These are phyloP conservation scores for Arthrobotrys musiformis DNA, from an alignment of 2,329 filamentous ascomycete genomes.

Conservation along the genomic window DNA sequence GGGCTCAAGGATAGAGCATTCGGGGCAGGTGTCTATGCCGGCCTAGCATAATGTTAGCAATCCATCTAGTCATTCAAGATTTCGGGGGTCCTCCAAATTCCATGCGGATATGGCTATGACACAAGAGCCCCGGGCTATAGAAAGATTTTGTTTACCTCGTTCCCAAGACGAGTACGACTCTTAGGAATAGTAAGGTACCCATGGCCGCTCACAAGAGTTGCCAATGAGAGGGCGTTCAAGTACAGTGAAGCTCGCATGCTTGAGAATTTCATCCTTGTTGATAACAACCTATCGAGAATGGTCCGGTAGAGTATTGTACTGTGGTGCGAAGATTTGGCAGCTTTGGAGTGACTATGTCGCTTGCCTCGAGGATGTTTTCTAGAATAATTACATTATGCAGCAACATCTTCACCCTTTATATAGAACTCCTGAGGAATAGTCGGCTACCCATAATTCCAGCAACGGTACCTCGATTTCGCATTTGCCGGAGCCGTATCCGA, in stretches of 20 bases:
- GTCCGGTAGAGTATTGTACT: neutral
- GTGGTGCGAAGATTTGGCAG: neutral
- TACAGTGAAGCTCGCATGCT: neutral
- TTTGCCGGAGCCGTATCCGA: neutral
- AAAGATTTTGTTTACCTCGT: conserved; percentile 62
- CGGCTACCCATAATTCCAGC: neutral
- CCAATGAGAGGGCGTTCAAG: conserved; percentile 16
- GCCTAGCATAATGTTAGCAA: conserved; percentile 60
- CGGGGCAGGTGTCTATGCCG: conserved; percentile 67
- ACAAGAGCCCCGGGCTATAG: neutral
- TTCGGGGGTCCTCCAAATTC: no score
- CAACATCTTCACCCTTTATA: conserved; percentile 5
- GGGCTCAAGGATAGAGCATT: conserved; percentile 69
- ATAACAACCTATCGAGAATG: neutral
- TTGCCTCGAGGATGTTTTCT: neutral
- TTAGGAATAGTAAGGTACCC: conserved; percentile 65
- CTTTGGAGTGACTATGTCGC: neutral
- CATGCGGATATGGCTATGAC: no score
- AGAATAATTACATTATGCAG: neutral
- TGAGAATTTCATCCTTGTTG: conserved; percentile 12
- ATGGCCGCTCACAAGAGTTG: conserved; percentile 62
- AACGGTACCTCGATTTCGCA: neutral
- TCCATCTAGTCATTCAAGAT: neutral
- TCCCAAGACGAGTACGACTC: conserved; percentile 65
- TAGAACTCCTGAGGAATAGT: neutral